These are phyloP conservation scores for Plicaturopsis crispa DNA, from an alignment of 768 basidiomycete genomes.

Conservation along the genomic window DNA sequence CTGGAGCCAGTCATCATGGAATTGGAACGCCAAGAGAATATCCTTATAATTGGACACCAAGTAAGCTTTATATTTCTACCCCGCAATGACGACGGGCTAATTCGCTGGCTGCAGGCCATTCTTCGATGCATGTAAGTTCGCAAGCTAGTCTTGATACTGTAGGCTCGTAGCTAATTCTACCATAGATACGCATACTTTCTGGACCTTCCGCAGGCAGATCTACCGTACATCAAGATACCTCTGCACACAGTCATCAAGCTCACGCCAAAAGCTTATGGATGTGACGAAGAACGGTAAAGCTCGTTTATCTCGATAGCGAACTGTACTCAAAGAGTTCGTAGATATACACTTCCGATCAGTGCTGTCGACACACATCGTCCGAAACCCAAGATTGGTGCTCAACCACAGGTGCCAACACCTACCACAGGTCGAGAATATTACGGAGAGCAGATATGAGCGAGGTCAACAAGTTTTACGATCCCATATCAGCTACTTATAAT, in stretches of 20 bases:
- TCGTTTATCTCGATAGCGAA: background rate
- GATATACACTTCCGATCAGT: slow-evolving; percentile 82
- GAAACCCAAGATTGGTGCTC: slow-evolving; percentile 25
- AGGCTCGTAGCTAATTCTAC: slow-evolving; percentile 2
- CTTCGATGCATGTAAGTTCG: slow-evolving; percentile 27
- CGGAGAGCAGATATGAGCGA: slow-evolving; percentile 4
- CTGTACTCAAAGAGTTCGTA: slow-evolving; percentile 17
- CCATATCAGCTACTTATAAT: too few species aligned
- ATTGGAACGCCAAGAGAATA: slow-evolving; percentile 94
- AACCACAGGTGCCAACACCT: slow-evolving; percentile 12
- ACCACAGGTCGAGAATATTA: slow-evolving; percentile 29
- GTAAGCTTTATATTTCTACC: slow-evolving; percentile 21
- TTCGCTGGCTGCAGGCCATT: slow-evolving; percentile 17
- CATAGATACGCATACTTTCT: slow-evolving; percentile 94
- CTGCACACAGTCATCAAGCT: slow-evolving; percentile 97
- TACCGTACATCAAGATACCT: slow-evolving; percentile 97
- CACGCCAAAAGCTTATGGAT: slow-evolving; percentile 97
- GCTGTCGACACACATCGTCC: slow-evolving; percentile 94
- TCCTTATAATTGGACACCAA: slow-evolving; percentile 95
- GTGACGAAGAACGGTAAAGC: slow-evolving; percentile 87
- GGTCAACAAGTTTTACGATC: too few species aligned
- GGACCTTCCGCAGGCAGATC: slow-evolving; percentile 81
- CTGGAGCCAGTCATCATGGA: slow-evolving; percentile 99
- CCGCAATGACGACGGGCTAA: background rate
- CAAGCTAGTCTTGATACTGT: background rate